These are phyloP conservation scores for Colletotrichum scovillei DNA, from an alignment of 2,329 filamentous ascomycete genomes.

Conservation along the genomic window DNA sequence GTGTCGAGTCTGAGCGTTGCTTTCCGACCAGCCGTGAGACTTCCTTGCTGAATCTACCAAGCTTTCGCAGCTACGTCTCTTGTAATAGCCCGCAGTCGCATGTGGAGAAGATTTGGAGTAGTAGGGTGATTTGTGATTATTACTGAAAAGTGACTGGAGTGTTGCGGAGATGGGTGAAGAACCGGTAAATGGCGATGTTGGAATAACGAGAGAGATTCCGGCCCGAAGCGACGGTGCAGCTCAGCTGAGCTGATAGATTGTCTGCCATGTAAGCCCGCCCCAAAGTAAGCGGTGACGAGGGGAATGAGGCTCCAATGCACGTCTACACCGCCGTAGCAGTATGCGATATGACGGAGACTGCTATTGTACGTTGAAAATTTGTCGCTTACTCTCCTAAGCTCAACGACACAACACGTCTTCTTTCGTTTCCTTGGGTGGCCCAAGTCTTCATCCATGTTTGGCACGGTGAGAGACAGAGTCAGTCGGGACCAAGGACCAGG, in stretches of 20 bases:
- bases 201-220: neutral
- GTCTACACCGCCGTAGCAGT: constrained; percentile 4
- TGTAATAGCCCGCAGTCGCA: neutral
- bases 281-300: neutral
- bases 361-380: neutral
- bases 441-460: constrained; percentile 2
- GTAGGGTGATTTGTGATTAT: neutral
- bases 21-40: constrained; percentile 7
- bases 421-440: constrained; percentile 2
- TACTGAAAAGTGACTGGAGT: neutral
- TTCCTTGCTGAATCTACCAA: neutral
- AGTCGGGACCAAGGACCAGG: constrained; percentile 1
- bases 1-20: constrained; percentile 20
- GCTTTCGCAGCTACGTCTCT: neutral
- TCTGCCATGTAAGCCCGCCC: neutral
- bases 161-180: neutral
- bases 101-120: neutral
- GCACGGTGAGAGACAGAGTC: neutral
- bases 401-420: neutral
- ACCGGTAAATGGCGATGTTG: neutral
- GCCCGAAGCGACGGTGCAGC: neutral
- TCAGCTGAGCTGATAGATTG: neutral
- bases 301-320: neutral
- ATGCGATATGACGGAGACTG: neutral
- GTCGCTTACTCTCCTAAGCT: neutral